Conservation (phyloP, 495 filamentous ascomycete genomes). For the Penicillium waksmanii region DNA sequence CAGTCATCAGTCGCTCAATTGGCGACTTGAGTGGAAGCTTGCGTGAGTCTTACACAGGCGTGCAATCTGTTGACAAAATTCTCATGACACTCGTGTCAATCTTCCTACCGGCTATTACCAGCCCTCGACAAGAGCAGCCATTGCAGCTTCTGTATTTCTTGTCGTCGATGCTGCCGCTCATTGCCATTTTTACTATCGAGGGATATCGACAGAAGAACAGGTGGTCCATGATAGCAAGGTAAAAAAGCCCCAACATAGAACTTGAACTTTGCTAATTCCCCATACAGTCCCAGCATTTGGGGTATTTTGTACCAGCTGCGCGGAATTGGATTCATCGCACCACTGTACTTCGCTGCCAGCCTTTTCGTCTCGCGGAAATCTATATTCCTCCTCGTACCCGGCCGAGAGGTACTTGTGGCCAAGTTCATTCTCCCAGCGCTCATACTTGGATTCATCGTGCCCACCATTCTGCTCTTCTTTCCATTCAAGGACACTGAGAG, state of each 20-base stretch:
- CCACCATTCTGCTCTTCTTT: constrained; percentile 18
- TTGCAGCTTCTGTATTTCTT: constrained; percentile 24
- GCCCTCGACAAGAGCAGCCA: constrained; percentile 12
- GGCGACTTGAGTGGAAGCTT: constrained; percentile 2
- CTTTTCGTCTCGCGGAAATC: constrained; percentile 8
- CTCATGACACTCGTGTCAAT: constrained; percentile 14
- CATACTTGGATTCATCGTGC: constrained; percentile 19
- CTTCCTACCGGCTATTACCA: constrained; percentile 16
- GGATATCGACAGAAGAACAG: constrained; percentile 20
- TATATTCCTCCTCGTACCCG: constrained; percentile 6
- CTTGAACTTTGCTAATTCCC: neutral
- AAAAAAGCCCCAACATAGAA: neutral
- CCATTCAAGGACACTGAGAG: constrained; percentile 7
- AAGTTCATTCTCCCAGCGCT: constrained; percentile 19
- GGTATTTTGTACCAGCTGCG: constrained; percentile 23
- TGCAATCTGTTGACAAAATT: constrained; percentile 10
- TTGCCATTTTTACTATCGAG: constrained; percentile 23
- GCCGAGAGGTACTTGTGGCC: constrained; percentile 10
- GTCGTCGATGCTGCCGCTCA: constrained; percentile 16
- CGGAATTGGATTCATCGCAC: constrained; percentile 24
- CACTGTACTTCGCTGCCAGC: constrained; percentile 18
- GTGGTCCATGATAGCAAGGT: constrained; percentile 19
- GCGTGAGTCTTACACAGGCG: constrained; percentile 14
- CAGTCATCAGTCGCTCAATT: constrained; percentile 5
- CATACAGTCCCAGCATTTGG: constrained; percentile 16